Evolutionary conservation across 495 filamentous ascomycete genomes (phyloP), one percentile per base, ranked within the genome.

Genomic region (Eremomyces bilateralis): DNA sequence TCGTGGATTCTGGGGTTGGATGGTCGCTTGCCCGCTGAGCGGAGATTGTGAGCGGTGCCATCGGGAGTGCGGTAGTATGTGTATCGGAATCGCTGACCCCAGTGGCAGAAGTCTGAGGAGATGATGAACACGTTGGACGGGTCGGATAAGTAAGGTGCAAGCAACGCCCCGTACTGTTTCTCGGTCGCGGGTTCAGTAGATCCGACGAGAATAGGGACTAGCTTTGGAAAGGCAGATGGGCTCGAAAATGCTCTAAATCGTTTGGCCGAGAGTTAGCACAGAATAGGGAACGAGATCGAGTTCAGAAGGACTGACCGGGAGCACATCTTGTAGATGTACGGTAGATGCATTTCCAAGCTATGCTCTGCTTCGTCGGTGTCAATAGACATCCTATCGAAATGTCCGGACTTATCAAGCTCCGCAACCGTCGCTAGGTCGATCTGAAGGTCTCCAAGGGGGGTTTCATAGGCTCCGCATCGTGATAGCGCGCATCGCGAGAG

Each of bases 61-160:
- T 36, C 48, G 19, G 38, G 43, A 8, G 69, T 71, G 20, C 71
- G 59, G 49, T 91, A 91, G 49, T 74, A 76, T 25, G 78, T 84
- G 52, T 95, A 97, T 24, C 62, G 62, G 54, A 94, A 97, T 13
- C 82, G 69, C 13, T 63, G 47, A 15, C 88, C 88, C 88, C 88
- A 97, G 55, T 97, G 88, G 41, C 85, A 93, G 52, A 97, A 97
- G 50, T 97, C 88, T 3, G 82, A 91, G 49, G 72, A 80, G 35
- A 95, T 65, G 42, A 95, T 67, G 51, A 93, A 95, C 6, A 75
- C 67, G 41, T 75, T 88, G 15, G 62, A 62, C 2, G 71, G 69
- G 49, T 92, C 77, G 25, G 64, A 60, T 4, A 95, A 58, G 46
- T 90, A 92, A 2, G 74, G 71, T 19, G 79, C 71, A n/a, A 95